A percentile compares a stretch with the other conserved stretches of the same genome.
Evolutionary conservation across 805 yeast genomes (phyloP).

Genomic region (Komagataella phaffii): DNA sequence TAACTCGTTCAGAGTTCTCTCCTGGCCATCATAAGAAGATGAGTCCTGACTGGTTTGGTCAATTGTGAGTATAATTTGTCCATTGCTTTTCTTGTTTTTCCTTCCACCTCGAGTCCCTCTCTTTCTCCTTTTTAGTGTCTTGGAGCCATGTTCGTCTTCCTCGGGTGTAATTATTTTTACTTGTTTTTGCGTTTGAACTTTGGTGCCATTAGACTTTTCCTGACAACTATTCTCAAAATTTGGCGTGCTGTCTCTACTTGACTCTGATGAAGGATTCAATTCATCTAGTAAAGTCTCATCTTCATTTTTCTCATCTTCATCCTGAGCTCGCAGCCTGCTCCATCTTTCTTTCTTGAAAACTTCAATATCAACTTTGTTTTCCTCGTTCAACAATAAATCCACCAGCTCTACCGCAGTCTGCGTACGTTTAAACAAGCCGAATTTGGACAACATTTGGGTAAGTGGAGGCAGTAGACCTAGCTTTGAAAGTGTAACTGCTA

Average conservation of each 20-base stretch:
- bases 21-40: constrained; percentile 9
- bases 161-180: neutral
- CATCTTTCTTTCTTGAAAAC: constrained; percentile 12
- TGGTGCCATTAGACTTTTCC: neutral
- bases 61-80: constrained; percentile 10
- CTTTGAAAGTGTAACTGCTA: constrained; percentile 23
- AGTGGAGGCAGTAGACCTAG: constrained; percentile 22
- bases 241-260: neutral
- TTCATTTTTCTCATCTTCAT: neutral
- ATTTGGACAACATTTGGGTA: constrained; percentile 13
- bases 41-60: neutral
- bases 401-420: constrained; percentile 20
- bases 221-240: neutral
- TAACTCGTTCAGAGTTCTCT: constrained; percentile 1
- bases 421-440: constrained; percentile 19
- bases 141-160: constrained; percentile 1
- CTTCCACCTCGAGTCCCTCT: constrained; percentile 83
- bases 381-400: constrained; percentile 15
- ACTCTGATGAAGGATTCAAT: neutral
- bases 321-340: constrained; percentile 3
- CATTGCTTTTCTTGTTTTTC: constrained; percentile 29
- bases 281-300: neutral
- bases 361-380: constrained; percentile 12
- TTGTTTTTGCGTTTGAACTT: neutral
- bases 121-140: constrained; percentile 44